Evolutionary conservation across 2,329 filamentous ascomycete genomes (phyloP), one percentile per base, ranked within the genome.

Genomic region (Dactylellina drechsleri): DNA sequence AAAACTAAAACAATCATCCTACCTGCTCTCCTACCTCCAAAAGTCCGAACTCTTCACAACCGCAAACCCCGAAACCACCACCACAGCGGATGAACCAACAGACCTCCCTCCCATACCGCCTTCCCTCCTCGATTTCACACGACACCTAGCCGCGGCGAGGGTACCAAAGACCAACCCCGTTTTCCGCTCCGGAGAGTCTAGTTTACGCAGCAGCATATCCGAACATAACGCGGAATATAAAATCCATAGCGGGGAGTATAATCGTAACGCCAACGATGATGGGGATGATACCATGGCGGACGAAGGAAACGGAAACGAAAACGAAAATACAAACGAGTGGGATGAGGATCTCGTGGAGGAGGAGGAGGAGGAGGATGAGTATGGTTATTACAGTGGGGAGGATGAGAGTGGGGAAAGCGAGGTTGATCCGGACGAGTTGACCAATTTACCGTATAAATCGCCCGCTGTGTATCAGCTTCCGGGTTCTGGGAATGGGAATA

Each of bases 381-480:
- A 45, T 13, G 40, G 58, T 1, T 52, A 45, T 2, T 65, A 70
- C 1, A 23, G 47, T 13, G 59, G 70, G 8, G 65, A 56, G 2
- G 52, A 47, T 1, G 61, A 52, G 31, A 28, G 36, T 1, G 62
- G 53, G 7, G 71, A 70, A 13, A 50, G 50, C 12, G 66, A 62
- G 8, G 16, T 66, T 20, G 70, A 74, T 50, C 70, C 70, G 12
- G 70, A 74, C 45, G 70, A 74, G 2, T 66, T 74, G 31, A 74
- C 70, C 8, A 74, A 74, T 66, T 54, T 74, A 47, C 70, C 70
- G 23, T 74, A 74, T 40, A 74, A 74, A 47, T 74, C 70, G 0
- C 70, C 70, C 2, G 49, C 70, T 41, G 70, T 74, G 1, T 74
- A 67, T 23, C 57, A 74, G 31, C 57, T 74, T 10, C 70, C 70